phyloP scores from a whole-genome alignment of 2,329 filamentous ascomycete species.

The Fusarium setosum region DNA sequence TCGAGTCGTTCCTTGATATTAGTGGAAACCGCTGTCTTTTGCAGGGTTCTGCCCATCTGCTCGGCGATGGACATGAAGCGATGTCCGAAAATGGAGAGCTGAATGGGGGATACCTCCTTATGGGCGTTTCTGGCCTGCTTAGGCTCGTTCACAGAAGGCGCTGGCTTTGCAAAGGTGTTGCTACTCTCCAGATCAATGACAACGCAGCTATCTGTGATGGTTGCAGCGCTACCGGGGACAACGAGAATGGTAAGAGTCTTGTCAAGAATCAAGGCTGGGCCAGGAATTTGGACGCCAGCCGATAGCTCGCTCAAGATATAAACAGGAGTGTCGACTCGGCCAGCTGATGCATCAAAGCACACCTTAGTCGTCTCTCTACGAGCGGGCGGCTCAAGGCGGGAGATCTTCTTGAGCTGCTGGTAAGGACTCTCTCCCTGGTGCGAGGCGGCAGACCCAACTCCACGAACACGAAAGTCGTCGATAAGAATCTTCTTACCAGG shows the following conservation, averaged over 20 bases:
- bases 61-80: constrained; percentile 88
- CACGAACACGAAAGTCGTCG: constrained; percentile 56
- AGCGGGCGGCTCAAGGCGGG: neutral
- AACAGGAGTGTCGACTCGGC: constrained; percentile 40
- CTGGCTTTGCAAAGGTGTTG: no score
- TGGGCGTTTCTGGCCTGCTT: constrained; percentile 1
- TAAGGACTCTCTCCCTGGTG: constrained; percentile 34
- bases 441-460: constrained; percentile 34
- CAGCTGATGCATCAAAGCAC: constrained; percentile 22
- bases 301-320: constrained; percentile 39
- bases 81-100: constrained; percentile 82
- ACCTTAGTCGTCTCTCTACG: constrained; percentile 22
- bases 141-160: no score
- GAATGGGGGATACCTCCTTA: constrained; percentile 72
- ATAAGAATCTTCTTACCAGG: constrained; percentile 56
- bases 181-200: constrained; percentile 46
- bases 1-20: constrained; percentile 86
- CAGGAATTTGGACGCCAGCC: constrained; percentile 31
- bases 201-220: constrained; percentile 49
- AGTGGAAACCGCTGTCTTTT: constrained; percentile 81
- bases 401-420: constrained; percentile 30
- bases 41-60: constrained; percentile 84
- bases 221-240: constrained; percentile 54
- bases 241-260: constrained; percentile 81
- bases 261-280: constrained; percentile 69